Base-by-base conservation (phyloP, 1,284 basidiomycete species). In the Apiotrichum siamense region DNA sequence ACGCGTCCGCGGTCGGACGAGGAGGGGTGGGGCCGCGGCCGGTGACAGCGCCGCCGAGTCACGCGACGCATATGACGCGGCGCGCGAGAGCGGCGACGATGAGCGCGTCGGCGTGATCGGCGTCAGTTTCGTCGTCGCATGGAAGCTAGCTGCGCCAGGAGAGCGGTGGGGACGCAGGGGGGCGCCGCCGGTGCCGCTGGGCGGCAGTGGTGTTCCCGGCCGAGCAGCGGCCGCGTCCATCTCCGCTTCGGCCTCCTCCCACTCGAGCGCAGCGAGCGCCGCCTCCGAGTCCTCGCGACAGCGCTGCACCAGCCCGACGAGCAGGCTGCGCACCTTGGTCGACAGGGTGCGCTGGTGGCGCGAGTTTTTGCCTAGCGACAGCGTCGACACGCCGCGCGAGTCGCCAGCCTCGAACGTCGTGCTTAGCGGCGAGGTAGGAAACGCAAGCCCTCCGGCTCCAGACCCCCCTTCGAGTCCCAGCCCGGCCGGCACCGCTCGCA, bases 81-180 rank as follows among this genome's bases (percentile, higher is more conserved):
- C 27, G 39, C 48, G 40, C 27, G 40, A 29, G 12, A 20, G 52
- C 6, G 53, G 48, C n/a, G 49, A 50, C 11, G 40, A 44, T 23
- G 49, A 50, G 29, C 53, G 44, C 13, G 45, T 55, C 6, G 50
- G 54, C 40, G 44, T 45, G 13, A 52, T 55, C 6, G 47, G 54
- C 35, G 36, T 45, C 13, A 52, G 50, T 43, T 47, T 23, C 27
- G 33, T 40, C 39, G 53, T 54, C 20, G 58, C 65, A 17, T 61
- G 42, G 49, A 62, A 67, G 21, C 50, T 56, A 2, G 60, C 62
- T 18, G 65, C 62, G 17, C 60, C 62, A 1, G 65, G 63, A 3
- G 63, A 63, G 2, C 63, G 55, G 43, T 67, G 62, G 5, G 65
- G 65, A 21, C 63, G 55, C 11, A 40, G 23, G 12, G 65, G 56